Conservation (phyloP, 495 filamentous ascomycete species). For the Hypoxylon intermedium region DNA sequence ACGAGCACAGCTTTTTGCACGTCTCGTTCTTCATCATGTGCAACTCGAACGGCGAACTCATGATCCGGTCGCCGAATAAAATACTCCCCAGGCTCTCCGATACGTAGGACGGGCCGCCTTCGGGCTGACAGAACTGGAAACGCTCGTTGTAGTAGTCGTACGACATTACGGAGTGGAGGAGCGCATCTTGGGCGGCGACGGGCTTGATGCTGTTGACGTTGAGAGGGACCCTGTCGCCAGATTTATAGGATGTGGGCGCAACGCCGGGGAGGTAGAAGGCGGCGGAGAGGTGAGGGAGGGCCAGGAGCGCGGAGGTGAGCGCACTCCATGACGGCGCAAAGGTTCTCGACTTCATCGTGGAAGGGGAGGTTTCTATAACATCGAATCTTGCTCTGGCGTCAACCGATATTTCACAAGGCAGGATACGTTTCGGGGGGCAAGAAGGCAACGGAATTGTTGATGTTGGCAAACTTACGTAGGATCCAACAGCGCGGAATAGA, state of each 20-base stretch:
- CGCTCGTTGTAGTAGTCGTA: slow-evolving; percentile 92
- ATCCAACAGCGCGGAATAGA: slow-evolving; percentile 17
- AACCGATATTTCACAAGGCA: background rate
- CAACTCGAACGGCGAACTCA: slow-evolving; percentile 87
- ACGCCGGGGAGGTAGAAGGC: slow-evolving; percentile 97
- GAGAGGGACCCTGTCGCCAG: slow-evolving; percentile 78
- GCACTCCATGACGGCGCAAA: slow-evolving; percentile 57
- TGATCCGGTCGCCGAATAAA: slow-evolving; percentile 93
- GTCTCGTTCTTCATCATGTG: slow-evolving; percentile 83
- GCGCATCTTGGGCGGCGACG: slow-evolving; percentile 74
- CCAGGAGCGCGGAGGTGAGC: slow-evolving; percentile 54
- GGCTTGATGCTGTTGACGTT: slow-evolving; percentile 93
- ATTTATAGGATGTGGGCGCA: slow-evolving; percentile 88
- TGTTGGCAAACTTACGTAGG: slow-evolving; percentile 30
- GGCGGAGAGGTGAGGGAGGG: slow-evolving; percentile 61
- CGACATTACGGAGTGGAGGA: slow-evolving; percentile 86
- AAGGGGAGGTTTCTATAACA: slow-evolving; percentile 24
- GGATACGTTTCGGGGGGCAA: no score
- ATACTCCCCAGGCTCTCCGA: slow-evolving; percentile 94
- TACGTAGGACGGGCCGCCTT: slow-evolving; percentile 73
- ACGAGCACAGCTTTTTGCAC: slow-evolving; percentile 79
- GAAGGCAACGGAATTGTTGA: background rate
- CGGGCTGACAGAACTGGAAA: slow-evolving; percentile 86
- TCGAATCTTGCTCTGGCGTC: slow-evolving; percentile 18
- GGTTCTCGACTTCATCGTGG: slow-evolving; percentile 57